Base-by-base conservation (phyloP, 2,329 filamentous ascomycete genomes). In the Aulographum hederae region DNA sequence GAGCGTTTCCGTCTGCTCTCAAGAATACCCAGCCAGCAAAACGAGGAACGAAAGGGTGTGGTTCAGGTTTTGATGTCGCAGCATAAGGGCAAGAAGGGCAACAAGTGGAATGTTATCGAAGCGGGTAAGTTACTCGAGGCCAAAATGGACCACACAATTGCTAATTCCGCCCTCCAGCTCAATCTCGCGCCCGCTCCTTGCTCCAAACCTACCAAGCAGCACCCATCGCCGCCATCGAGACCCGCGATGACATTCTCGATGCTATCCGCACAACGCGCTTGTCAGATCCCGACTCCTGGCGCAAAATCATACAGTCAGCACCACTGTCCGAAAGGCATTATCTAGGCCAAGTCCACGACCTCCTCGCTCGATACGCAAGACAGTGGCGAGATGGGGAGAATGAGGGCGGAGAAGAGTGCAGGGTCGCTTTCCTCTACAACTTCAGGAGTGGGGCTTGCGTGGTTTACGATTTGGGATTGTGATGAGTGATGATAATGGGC, bases 1-100 rank as follows among this genome's bases (percentile, higher is more conserved):
- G 47, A 32, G 48, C 34, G 27, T 31, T 30, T 18, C 36, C 37
- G 17, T 37, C 42, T 12, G 36, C 39, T 52, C 46, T 51, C 45
- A 39, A n/a, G n/a, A n/a, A n/a, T n/a, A n/a, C n/a, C n/a, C n/a
- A 44, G 44, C 39, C 29, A 31, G 45, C 51, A 58, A 32, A 41
- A 44, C 23, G 43, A 41, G 32, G 58, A 68, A 27, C 56, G 63
- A 33, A 65, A 72, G 36, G 74, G 78, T 41, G 78, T 86, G 34
- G 84, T 95, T 28, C 75, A 78, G 37, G 76, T 95, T n/a, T 65
- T 94, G 3, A 67, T 84, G 4, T 72, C 79, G 1, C 76, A 80
- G 35, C 85, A 82, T 31, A 73, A 76, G 43, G 82, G 75, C 52
- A 94, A 93, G 55, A 95, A 94, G 58, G 79, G 78, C 39, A 94